These are phyloP conservation scores for Wickerhamiella australiensis DNA, from an alignment of 805 yeast genomes.

Conservation along the genomic window DNA sequence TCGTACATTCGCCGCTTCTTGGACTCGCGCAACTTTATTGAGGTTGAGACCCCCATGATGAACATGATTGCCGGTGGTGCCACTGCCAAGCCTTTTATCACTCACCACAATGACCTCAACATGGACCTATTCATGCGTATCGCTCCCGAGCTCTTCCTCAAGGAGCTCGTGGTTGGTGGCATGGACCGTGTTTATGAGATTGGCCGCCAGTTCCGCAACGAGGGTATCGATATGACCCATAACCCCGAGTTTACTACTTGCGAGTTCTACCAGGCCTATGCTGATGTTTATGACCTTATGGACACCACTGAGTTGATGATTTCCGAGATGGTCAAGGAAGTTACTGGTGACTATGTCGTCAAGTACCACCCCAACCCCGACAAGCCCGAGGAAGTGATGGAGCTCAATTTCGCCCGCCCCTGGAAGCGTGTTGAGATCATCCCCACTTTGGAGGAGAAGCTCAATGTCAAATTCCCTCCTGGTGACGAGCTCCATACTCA, in stretches of 20 bases:
- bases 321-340: constrained; percentile 93
- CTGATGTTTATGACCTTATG: constrained; percentile 94
- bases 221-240: constrained; percentile 97
- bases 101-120: constrained; percentile 93
- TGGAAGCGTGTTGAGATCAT: constrained; percentile 99
- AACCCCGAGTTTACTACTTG: constrained; percentile 98
- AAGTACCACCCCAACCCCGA: constrained; percentile 91
- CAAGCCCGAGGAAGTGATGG: constrained; percentile 50
- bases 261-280: constrained; percentile 96
- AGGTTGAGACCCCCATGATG: constrained; percentile 98
- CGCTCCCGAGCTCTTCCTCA: constrained; percentile 94
- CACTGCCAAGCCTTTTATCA: constrained; percentile 93
- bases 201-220: constrained; percentile 97
- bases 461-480: constrained; percentile 82
- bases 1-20: constrained; percentile 77
- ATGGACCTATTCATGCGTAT: constrained; percentile 96
- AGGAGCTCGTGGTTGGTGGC: constrained; percentile 96
- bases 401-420: constrained; percentile 84
- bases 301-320: constrained; percentile 76
- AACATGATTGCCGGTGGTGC: constrained; percentile 99
- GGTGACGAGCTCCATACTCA: constrained; percentile 90
- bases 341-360: constrained; percentile 79
- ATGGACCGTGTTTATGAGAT: constrained; percentile 96
- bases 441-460: constrained; percentile 80
- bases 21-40: constrained; percentile 75